A percentile compares a stretch with the other conserved stretches of the same genome.
These are phyloP conservation scores for Aspergillus bridgeri DNA, from an alignment of 495 filamentous ascomycete species.

Conservation along the genomic window DNA sequence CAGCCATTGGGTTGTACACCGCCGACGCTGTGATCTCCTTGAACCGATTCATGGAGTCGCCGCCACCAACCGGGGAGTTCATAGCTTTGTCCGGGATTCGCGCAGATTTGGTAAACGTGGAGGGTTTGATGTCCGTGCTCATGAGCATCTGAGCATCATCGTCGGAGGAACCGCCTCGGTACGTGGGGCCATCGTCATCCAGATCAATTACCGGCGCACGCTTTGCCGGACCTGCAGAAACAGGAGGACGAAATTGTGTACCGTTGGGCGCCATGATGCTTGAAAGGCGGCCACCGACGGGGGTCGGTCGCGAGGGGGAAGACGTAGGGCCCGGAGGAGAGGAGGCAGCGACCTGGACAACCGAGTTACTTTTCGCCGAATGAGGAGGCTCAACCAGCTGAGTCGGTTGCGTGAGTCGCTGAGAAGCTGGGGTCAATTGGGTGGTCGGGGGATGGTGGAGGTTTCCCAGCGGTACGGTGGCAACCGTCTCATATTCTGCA, in stretches of 20 bases:
- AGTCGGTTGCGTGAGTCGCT: constrained; percentile 65
- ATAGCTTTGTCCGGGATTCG: constrained; percentile 38
- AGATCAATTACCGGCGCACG: constrained; percentile 42
- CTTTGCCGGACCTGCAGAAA: constrained; percentile 29
- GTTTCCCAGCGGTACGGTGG: constrained; percentile 52
- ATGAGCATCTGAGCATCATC: constrained; percentile 43
- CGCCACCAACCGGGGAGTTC: constrained; percentile 32
- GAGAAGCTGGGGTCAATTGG: constrained; percentile 33
- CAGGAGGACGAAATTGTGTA: constrained; percentile 63
- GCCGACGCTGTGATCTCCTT: constrained; percentile 47
- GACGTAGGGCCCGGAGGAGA: constrained; percentile 59
- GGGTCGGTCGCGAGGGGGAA: constrained; percentile 40
- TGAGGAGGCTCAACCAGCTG: constrained; percentile 55
- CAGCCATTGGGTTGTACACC: constrained; percentile 41
- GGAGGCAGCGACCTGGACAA: constrained; percentile 81
- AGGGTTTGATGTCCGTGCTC: constrained; percentile 66
- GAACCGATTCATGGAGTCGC: constrained; percentile 36
- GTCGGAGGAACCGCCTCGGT: constrained; percentile 54
- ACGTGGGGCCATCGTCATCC: constrained; percentile 57
- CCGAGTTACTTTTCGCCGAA: constrained; percentile 34
- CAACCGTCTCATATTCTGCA: constrained; percentile 54
- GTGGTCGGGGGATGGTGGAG: constrained; percentile 24
- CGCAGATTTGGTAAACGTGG: constrained; percentile 51
- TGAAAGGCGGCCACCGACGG: constrained; percentile 43
- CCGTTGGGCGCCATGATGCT: constrained; percentile 74